Base-by-base conservation (phyloP, 495 filamentous ascomycete genomes). In the Xanthoparmelia taractica region DNA sequence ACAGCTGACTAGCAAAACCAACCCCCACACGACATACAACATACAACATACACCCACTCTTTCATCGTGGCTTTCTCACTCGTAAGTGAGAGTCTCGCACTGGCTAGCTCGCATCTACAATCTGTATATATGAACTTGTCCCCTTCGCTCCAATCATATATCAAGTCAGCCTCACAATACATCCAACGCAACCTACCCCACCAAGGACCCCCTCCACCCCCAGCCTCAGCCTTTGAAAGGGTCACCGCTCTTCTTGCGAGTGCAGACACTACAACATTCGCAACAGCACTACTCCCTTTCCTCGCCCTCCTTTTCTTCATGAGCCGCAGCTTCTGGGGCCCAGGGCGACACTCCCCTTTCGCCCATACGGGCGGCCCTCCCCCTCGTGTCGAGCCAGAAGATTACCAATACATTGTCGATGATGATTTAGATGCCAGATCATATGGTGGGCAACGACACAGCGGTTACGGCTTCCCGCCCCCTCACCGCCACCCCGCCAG, bases 321-420 rank as follows among this genome's bases (percentile, higher is more conserved):
- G 70, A 71, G 75, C 66, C 79, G 72, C 65, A 87, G 89, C 87
- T 82, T 80, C 66, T 85, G 82, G 72, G 72, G 81, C 48, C 73
- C 70, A 59, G 82, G 80, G 63, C 77, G 75, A 63, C 72, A 84
- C 59, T 82, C 83, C 57, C 80, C 83, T 38, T 83, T 79, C 74
- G 74, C 73, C 69, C 66, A 73, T 4, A 52, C 58, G 63, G 34
- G 60, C 41, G 54, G 50, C 25, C 41, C 18, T 45, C 64, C 73
- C 25, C 84, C 86, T 12, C 76, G 85, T 64, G 85, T 94, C 65
- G 87, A 81, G 71, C 89, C 92, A 58, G 82, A 81, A 15, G 88
- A 93, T 70, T 96, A 86, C 73, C 84, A 82, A 68, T 96, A 96
- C 76, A 88, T 94, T 12, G 85, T 86, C 59, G 87, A 91, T 63